Evolutionary conservation across 2,329 filamentous ascomycete species (phyloP).

Genomic region (Aspergillus neoniger): DNA sequence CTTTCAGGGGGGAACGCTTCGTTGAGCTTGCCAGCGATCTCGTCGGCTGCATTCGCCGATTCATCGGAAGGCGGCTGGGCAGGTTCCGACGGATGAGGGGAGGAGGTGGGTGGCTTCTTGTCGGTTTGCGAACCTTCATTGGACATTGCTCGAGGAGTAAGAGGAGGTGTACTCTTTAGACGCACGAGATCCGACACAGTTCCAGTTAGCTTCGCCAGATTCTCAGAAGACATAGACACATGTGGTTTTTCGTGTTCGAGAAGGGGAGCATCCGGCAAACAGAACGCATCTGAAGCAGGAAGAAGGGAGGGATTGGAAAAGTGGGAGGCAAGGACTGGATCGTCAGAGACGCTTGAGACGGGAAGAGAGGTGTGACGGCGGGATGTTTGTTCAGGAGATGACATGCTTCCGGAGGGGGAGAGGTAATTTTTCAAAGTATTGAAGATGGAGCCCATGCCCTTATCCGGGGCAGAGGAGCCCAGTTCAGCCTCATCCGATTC

Average conservation of each 20-base stretch:
- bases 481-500: constrained; percentile 46
- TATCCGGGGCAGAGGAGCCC: constrained; percentile 40
- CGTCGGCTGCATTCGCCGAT: constrained; percentile 34
- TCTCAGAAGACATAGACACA: constrained; percentile 47
- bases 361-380: constrained; percentile 55
- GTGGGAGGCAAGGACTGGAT: constrained; percentile 66
- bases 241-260: constrained; percentile 47
- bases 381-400: constrained; percentile 37
- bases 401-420: constrained; percentile 35
- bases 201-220: constrained; percentile 75
- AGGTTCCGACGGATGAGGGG: constrained; percentile 23
- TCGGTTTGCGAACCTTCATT: constrained; percentile 52
- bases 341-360: constrained; percentile 65
- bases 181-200: constrained; percentile 60
- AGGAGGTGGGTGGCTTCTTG: constrained; percentile 32
- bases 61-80: constrained; percentile 23
- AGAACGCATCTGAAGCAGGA: constrained; percentile 50
- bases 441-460: constrained; percentile 45
- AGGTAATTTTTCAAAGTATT: constrained; percentile 49
- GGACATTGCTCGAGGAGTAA: constrained; percentile 85
- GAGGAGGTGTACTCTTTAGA: constrained; percentile 88
- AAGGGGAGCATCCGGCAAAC: constrained; percentile 54
- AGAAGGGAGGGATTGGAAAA: constrained; percentile 67
- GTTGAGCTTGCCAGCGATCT: constrained; percentile 40
- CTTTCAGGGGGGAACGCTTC: constrained; percentile 37